Percentiles rank a stretch among this genome's conserved stretches.
phyloP scores from a whole-genome alignment of 345 rosid genomes.

The Eucalyptus dawsonii region DNA sequence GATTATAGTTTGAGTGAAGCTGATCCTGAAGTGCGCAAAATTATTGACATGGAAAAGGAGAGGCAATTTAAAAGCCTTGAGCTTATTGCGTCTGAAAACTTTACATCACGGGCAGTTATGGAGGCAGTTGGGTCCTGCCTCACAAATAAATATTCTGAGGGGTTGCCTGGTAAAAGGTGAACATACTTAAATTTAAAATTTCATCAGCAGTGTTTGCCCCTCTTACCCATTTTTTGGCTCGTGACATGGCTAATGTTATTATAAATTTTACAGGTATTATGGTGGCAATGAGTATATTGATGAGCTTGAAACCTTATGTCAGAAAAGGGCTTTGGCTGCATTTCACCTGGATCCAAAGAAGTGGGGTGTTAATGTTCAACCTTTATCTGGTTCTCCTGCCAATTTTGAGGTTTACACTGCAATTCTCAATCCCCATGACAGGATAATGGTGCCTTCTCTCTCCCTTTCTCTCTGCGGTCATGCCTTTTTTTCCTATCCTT shows the following conservation, averaged over 20 bases:
- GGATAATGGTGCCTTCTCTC: constrained; percentile 52
- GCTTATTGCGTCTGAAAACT: constrained; percentile 91
- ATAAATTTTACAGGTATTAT: constrained; percentile 43
- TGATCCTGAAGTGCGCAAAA: constrained; percentile 63
- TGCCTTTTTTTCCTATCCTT: background rate
- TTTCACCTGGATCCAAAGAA: constrained; percentile 58
- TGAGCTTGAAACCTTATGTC: constrained; percentile 86
- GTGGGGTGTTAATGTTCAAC: constrained; percentile 97
- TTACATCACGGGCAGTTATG: constrained; percentile 92
- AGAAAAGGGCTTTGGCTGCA: constrained; percentile 69
- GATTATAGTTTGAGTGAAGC: constrained; percentile 52
- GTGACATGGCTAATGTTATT: background rate
- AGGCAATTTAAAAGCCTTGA: constrained; percentile 90
- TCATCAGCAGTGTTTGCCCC: background rate
- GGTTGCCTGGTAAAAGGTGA: constrained; percentile 92
- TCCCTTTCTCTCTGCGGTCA: background rate
- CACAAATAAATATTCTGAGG: constrained; percentile 91
- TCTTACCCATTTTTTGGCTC: background rate
- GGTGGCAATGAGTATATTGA: constrained; percentile 91
- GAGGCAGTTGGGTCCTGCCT: constrained; percentile 95
- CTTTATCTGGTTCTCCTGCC: constrained; percentile 95
- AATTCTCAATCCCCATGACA: constrained; percentile 75
- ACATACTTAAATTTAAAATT: background rate
- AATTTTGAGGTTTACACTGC: constrained; percentile 96
- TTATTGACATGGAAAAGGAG: constrained; percentile 64